These are phyloP conservation scores for Xylaria sp. DNA, from an alignment of 2,329 filamentous ascomycete genomes.

Conservation along the genomic window DNA sequence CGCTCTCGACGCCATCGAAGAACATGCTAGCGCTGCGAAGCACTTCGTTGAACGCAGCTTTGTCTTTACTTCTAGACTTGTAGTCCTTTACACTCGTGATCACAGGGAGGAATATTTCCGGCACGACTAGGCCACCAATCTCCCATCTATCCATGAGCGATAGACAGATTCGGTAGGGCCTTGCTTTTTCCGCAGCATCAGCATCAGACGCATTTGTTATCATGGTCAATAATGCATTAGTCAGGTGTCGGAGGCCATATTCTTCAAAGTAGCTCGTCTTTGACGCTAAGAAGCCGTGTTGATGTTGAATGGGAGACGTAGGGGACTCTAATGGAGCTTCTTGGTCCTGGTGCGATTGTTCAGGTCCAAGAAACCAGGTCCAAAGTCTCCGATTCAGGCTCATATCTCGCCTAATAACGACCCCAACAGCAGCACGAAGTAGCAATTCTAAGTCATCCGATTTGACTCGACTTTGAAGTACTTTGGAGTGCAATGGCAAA, in stretches of 20 bases:
- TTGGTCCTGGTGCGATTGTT: conserved; percentile 44
- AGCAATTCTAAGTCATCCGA: conserved; percentile 73
- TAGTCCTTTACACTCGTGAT: conserved; percentile 75
- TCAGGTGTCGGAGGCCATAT: conserved; percentile 69
- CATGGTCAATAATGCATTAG: conserved; percentile 69
- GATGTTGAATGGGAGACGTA: conserved; percentile 38
- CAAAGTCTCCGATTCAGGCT: conserved; percentile 91
- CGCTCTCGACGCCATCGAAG: conserved; percentile 94
- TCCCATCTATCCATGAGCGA: conserved; percentile 99
- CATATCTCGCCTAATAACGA: conserved; percentile 90
- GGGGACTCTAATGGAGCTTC: conserved; percentile 46
- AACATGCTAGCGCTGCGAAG: conserved; percentile 90
- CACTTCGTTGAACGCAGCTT: conserved; percentile 74
- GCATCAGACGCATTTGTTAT: conserved; percentile 51
- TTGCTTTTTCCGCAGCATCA: conserved; percentile 63
- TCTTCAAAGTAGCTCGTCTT: conserved; percentile 78
- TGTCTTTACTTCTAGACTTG: conserved; percentile 58
- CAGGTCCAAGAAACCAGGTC: conserved; percentile 90
- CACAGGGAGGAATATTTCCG: conserved; percentile 80
- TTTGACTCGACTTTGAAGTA: conserved; percentile 71
- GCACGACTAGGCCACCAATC: conserved; percentile 83
- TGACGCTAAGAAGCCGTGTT: conserved; percentile 45
- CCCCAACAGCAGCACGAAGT: conserved; percentile 74
- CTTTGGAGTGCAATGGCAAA: conserved; percentile 74
- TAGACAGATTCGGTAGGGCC: conserved; percentile 84